Conservation (phyloP, 2,329 filamentous ascomycete genomes). For the Incumbomyces lentus region DNA sequence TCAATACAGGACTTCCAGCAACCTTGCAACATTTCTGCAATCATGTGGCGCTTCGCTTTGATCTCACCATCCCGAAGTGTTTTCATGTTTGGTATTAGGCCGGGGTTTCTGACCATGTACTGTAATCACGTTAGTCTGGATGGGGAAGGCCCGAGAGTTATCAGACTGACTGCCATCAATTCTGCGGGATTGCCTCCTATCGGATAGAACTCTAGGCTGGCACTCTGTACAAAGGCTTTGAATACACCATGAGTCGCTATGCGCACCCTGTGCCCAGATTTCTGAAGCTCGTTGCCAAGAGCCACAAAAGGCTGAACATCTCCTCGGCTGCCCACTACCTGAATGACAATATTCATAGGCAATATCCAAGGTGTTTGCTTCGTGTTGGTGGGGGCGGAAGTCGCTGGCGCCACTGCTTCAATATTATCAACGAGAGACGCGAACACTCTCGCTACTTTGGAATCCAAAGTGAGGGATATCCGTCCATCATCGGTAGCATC, state of each 20-base stretch:
- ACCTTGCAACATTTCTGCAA: conserved; percentile 30
- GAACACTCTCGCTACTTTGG: conserved; percentile 12
- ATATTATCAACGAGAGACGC: conserved; percentile 11
- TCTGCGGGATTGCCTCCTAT: conserved; percentile 48
- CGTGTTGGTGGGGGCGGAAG: too few species aligned
- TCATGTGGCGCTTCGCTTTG: conserved; percentile 24
- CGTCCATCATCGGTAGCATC: conserved; percentile 17
- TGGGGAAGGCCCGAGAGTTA: conserved; percentile 11
- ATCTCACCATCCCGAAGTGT: conserved; percentile 29
- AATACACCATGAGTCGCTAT: conserved; percentile 48
- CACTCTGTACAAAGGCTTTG: conserved; percentile 41
- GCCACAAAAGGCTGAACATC: conserved; percentile 53
- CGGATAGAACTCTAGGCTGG: conserved; percentile 47
- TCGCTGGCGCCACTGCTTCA: not conserved
- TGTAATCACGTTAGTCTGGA: not conserved
- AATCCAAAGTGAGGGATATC: conserved; percentile 19
- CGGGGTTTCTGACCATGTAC: conserved; percentile 42
- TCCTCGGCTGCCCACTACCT: conserved; percentile 43
- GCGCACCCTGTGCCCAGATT: conserved; percentile 45
- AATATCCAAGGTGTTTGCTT: too few species aligned
- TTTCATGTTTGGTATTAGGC: conserved; percentile 30
- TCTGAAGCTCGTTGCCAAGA: conserved; percentile 41
- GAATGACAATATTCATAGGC: conserved; percentile 43
- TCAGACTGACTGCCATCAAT: conserved; percentile 30
- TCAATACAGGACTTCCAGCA: conserved; percentile 30